These are phyloP conservation scores for Kazachstania sp. DNA, from an alignment of 1,139 yeast species.

Conservation along the genomic window DNA sequence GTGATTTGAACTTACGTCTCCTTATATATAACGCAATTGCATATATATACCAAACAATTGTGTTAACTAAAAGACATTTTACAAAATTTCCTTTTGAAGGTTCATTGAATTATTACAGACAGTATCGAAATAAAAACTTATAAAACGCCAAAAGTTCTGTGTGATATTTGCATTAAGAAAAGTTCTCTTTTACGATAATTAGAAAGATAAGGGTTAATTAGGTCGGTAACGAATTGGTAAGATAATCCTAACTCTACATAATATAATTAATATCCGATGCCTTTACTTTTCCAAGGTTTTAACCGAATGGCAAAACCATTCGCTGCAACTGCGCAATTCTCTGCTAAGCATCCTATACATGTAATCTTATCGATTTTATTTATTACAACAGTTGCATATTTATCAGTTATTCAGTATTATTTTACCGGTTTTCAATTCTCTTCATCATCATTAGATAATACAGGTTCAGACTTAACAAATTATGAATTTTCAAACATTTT, in stretches of 20 bases:
- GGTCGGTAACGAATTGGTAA: too few species aligned
- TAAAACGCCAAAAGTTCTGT: too few species aligned
- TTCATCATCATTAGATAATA: background rate
- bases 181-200: too few species aligned
- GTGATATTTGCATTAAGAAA: too few species aligned
- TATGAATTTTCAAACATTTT: constrained; percentile 16
- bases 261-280: constrained; percentile 13
- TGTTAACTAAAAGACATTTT: too few species aligned
- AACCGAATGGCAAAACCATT: constrained; percentile 27
- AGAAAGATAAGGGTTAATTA: too few species aligned
- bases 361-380: constrained; percentile 66
- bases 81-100: too few species aligned
- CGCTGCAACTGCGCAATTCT: constrained; percentile 48
- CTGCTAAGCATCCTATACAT: constrained; percentile 86
- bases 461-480: background rate
- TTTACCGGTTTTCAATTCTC: constrained; percentile 33
- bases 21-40: too few species aligned
- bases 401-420: constrained; percentile 74
- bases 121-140: too few species aligned
- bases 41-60: too few species aligned
- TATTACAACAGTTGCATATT: constrained; percentile 73
- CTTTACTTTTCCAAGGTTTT: constrained; percentile 22
- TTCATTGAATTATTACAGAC: too few species aligned
- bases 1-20: too few species aligned
- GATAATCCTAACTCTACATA: background rate